phyloP scores from a whole-genome alignment of 2,329 filamentous ascomycete genomes.

The Colletotrichum sublineola region DNA sequence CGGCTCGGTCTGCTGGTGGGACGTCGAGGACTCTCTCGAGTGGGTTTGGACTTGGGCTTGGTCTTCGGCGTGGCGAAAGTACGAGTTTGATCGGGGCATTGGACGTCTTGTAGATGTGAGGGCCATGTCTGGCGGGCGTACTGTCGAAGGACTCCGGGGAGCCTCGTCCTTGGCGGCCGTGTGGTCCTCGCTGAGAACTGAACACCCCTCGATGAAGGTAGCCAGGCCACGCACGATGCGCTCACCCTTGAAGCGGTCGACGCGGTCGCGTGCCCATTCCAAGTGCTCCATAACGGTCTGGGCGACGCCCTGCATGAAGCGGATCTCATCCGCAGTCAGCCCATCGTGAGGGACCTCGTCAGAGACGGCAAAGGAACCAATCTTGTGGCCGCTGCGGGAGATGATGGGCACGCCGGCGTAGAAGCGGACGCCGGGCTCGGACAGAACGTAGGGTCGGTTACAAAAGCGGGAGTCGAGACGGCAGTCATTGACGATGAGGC shows the following conservation, averaged over 20 bases:
- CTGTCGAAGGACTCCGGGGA: conserved; percentile 19
- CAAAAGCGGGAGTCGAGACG: conserved; percentile 51
- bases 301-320: conserved; percentile 69
- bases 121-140: conserved; percentile 34
- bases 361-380: conserved; percentile 72
- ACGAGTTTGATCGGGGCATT: conserved; percentile 27
- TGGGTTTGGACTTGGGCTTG: neutral
- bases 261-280: conserved; percentile 66
- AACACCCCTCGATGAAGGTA: conserved; percentile 66
- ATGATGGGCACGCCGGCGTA: conserved; percentile 68
- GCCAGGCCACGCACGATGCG: conserved; percentile 68
- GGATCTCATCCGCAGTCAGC: conserved; percentile 60
- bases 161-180: conserved; percentile 20
- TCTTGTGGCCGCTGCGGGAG: conserved; percentile 65
- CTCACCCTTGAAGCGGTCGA: conserved; percentile 65
- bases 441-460: conserved; percentile 50
- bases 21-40: conserved; percentile 10
- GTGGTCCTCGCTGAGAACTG: conserved; percentile 42
- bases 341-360: conserved; percentile 68
- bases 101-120: conserved; percentile 26
- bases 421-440: conserved; percentile 52
- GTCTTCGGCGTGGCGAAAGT: conserved; percentile 17
- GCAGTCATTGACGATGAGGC: conserved; percentile 50
- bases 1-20: conserved; percentile 5
- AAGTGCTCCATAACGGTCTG: conserved; percentile 71